Evolutionary conservation across 345 rosid genomes (phyloP).

Genomic region (Draba incana): DNA sequence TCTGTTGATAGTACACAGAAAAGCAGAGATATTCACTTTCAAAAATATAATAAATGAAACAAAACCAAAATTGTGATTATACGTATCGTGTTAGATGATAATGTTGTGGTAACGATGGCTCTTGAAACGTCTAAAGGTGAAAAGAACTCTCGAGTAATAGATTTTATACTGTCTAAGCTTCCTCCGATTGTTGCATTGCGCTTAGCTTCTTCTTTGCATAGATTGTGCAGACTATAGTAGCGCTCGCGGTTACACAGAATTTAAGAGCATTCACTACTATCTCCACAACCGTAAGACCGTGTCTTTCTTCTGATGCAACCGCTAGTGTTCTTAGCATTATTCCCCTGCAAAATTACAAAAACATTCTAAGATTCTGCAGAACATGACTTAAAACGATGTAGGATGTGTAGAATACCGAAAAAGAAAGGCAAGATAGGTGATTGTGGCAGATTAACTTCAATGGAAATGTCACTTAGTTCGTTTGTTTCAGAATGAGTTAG

Average conservation of each 20-base stretch:
- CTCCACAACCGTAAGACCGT: conserved; percentile 67
- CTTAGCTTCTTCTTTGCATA: conserved; percentile 85
- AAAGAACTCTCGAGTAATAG: conserved; percentile 18
- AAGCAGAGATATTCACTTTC: conserved; percentile 11
- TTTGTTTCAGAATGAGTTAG: too few relatives aligned
- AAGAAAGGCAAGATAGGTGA: too few relatives aligned
- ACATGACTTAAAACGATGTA: neutral
- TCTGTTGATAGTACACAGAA: conserved; percentile 6
- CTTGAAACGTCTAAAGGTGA: conserved; percentile 15
- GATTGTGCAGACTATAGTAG: conserved; percentile 70
- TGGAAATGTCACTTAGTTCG: too few relatives aligned
- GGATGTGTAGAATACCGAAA: too few relatives aligned
- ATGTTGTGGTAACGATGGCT: neutral
- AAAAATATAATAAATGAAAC: conserved; percentile 1
- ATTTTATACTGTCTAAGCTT: conserved; percentile 54
- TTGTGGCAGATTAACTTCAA: too few relatives aligned
- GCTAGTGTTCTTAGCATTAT: conserved; percentile 79
- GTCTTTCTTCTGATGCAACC: conserved; percentile 77
- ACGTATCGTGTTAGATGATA: conserved; percentile 36
- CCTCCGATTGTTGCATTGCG: conserved; percentile 54
- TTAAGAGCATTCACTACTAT: conserved; percentile 73
- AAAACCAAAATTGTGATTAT: conserved; percentile 1
- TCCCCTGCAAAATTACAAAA: conserved; percentile 64
- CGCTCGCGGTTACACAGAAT: conserved; percentile 64
- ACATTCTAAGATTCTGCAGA: conserved; percentile 10